phyloP scores from a whole-genome alignment of 2,329 filamentous ascomycete genomes.

The Magnaporthiopsis rhizophila region DNA sequence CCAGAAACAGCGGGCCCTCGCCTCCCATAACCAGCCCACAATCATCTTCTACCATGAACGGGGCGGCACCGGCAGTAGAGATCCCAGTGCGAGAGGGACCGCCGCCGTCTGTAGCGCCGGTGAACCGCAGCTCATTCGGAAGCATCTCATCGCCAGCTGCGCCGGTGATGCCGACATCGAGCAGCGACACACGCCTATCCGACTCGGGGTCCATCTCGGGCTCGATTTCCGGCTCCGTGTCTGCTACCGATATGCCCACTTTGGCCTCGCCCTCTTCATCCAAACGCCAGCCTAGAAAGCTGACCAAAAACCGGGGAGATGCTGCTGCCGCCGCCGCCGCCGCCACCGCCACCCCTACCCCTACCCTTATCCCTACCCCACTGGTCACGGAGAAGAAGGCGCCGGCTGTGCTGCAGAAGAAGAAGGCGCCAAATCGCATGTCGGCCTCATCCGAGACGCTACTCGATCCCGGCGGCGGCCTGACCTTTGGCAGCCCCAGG shows the following conservation, averaged over 20 bases:
- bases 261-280: conserved; percentile 10
- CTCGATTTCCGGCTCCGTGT: not conserved
- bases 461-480: not conserved
- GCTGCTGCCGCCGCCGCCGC: conserved; percentile 5
- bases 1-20: not conserved
- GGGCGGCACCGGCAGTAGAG: not conserved
- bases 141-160: not conserved
- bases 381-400: conserved; percentile 23
- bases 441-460: conserved; percentile 15
- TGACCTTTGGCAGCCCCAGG: not conserved
- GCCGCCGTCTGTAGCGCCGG: not conserved
- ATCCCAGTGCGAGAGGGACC: not conserved
- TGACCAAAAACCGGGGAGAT: conserved; percentile 30
- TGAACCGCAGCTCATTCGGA: not conserved
- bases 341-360: conserved; percentile 7
- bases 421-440: conserved; percentile 21
- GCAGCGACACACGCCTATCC: conserved; percentile 11
- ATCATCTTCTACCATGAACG: not conserved
- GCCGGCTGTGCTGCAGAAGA: conserved; percentile 28
- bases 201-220: conserved; percentile 2
- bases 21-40: not conserved
- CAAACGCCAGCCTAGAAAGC: conserved; percentile 31
- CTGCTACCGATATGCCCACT: not conserved
- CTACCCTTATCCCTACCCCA: conserved; percentile 10
- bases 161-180: not conserved